Conservation (phyloP, 2,329 filamentous ascomycete genomes). For the Aureobasidium zeae region DNA sequence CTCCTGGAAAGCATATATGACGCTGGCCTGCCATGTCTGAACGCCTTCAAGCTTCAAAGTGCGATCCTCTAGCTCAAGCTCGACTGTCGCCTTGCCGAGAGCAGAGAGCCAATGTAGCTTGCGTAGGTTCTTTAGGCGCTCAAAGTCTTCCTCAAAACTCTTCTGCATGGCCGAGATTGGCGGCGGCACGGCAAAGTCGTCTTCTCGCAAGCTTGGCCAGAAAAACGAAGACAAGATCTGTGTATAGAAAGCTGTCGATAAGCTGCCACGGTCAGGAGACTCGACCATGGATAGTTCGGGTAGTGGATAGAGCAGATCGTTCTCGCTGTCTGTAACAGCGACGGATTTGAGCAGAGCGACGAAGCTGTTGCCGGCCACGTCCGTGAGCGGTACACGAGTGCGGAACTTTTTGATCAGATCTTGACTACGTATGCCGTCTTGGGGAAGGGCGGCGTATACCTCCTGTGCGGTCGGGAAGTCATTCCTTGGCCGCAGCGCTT, state of each 20-base stretch:
- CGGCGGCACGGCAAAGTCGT: conserved; percentile 55
- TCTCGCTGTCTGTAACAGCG: background rate
- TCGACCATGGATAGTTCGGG: conserved; percentile 66
- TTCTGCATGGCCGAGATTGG: conserved; percentile 53
- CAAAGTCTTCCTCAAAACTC: conserved; percentile 66
- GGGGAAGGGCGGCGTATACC: conserved; percentile 27
- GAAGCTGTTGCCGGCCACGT: conserved; percentile 1
- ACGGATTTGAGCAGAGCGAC: conserved; percentile 12
- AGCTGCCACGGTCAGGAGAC: background rate
- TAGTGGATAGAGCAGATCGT: conserved; percentile 21
- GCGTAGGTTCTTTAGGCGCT: conserved; percentile 68
- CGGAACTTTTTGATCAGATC: conserved; percentile 20
- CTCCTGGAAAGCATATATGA: conserved; percentile 72
- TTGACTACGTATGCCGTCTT: conserved; percentile 29
- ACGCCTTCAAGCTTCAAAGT: conserved; percentile 60
- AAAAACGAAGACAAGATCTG: conserved; percentile 88
- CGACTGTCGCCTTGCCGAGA: conserved; percentile 69
- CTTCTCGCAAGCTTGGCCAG: conserved; percentile 74
- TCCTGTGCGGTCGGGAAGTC: conserved; percentile 25
- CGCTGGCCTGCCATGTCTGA: conserved; percentile 74
- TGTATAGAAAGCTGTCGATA: conserved; percentile 49
- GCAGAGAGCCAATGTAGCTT: conserved; percentile 85
- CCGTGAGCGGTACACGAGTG: conserved; percentile 1
- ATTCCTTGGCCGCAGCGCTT: conserved; percentile 25
- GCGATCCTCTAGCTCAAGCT: conserved; percentile 75